Conservation (phyloP, 1,284 basidiomycete species). For the Naganishia sp. region DNA sequence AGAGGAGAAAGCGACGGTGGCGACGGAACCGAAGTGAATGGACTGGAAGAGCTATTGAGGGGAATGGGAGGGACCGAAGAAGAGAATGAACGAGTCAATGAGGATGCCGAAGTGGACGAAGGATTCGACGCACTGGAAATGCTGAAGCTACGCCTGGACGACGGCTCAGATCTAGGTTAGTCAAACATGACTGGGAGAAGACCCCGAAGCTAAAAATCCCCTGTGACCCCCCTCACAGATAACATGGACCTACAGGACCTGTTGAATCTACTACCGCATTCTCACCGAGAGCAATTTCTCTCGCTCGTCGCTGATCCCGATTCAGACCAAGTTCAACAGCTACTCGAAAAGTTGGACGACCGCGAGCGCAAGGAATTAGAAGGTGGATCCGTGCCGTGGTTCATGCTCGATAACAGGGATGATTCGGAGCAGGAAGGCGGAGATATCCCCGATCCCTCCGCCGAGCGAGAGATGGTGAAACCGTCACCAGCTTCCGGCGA, state of each 20-base stretch:
- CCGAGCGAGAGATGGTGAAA: constrained; percentile 14
- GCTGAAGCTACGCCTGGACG: constrained; percentile 35
- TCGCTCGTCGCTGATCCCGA: constrained; percentile 46
- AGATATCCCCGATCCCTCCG: constrained; percentile 20
- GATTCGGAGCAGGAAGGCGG: constrained; percentile 35
- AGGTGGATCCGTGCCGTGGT: constrained; percentile 16
- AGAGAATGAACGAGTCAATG: constrained; percentile 37
- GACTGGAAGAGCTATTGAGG: constrained; percentile 35
- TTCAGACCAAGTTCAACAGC: constrained; percentile 40
- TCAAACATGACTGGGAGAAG: not conserved
- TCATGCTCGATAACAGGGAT: constrained; percentile 2
- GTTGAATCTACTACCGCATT: constrained; percentile 46
- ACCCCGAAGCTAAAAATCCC: not conserved
- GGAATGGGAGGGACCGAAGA: constrained; percentile 24
- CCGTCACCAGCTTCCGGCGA: constrained; percentile 27
- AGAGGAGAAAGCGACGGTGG: constrained; percentile 33
- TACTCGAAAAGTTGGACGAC: constrained; percentile 40
- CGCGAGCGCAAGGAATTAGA: constrained; percentile 35
- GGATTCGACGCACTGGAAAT: constrained; percentile 38
- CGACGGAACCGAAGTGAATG: constrained; percentile 35
- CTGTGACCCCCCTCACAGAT: constrained; percentile 37
- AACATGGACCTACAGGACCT: constrained; percentile 49
- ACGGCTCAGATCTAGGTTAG: constrained; percentile 48
- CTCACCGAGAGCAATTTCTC: constrained; percentile 49
- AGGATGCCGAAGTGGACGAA: constrained; percentile 41